Percentiles rank a stretch among this genome's conserved stretches.
These are phyloP conservation scores for Cercophora newfieldiana DNA, from an alignment of 495 filamentous ascomycete species.

Conservation along the genomic window DNA sequence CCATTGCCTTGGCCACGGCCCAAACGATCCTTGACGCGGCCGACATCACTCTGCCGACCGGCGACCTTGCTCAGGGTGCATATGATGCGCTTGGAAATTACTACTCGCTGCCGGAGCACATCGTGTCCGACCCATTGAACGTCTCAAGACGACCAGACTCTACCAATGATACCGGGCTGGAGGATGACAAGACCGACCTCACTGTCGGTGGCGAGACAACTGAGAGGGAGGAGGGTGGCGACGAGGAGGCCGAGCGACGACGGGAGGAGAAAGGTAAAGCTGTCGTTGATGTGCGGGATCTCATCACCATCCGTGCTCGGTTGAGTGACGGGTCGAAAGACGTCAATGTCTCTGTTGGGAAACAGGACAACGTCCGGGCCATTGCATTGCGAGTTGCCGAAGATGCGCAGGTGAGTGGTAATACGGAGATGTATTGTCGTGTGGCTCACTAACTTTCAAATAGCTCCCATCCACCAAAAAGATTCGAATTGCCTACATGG, in stretches of 20 bases:
- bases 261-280: slow-evolving; percentile 68
- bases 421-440: too few relatives aligned
- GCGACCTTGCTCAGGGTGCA: slow-evolving; percentile 68
- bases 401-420: slow-evolving; percentile 65
- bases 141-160: slow-evolving; percentile 47
- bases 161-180: slow-evolving; percentile 29
- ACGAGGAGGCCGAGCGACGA: slow-evolving; percentile 56
- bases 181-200: slow-evolving; percentile 46
- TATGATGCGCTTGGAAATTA: slow-evolving; percentile 77
- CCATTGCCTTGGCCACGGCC: slow-evolving; percentile 61
- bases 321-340: slow-evolving; percentile 73
- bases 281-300: slow-evolving; percentile 47
- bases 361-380: slow-evolving; percentile 61
- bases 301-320: slow-evolving; percentile 62
- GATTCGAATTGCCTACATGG: slow-evolving; percentile 74
- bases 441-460: too few relatives aligned
- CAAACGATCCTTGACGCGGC: slow-evolving; percentile 77
- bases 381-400: slow-evolving; percentile 64
- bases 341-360: slow-evolving; percentile 58
- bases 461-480: slow-evolving; percentile 54
- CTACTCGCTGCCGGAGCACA: slow-evolving; percentile 74
- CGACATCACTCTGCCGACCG: slow-evolving; percentile 76
- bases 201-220: slow-evolving; percentile 47
- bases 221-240: slow-evolving; percentile 42
- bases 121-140: slow-evolving; percentile 75